Evolutionary conservation across 495 filamentous ascomycete genomes (phyloP), one percentile per base, ranked within the genome.

Genomic region (Astrothelium subdiscretum): DNA sequence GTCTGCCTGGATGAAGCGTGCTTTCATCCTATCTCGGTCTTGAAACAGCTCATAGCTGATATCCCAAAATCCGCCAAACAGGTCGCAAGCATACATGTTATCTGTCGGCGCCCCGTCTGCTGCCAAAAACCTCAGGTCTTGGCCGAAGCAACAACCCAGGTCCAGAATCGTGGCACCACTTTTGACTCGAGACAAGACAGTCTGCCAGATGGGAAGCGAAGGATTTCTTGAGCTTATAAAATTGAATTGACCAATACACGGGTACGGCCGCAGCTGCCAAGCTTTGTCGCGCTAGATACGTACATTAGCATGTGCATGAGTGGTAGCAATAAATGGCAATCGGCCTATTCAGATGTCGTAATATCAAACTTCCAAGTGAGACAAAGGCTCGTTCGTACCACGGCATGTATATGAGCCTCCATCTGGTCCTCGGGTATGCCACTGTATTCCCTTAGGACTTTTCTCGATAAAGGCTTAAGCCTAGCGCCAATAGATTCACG

Each of bases 61-160:
- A 13, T 70, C 58, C 58, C 65, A 71, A n/a, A n/a, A n/a, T 68
- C 77, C 80, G 18, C 73, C 71, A 31, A 66, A 65, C 4, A 73
- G 65, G 35, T 76, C 74, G n/a, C 70, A 13, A 5, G 67, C 74
- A 57, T 64, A 59, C 31, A 75, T 24, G 35, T 69, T 67, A 18
- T 64, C 58, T 1, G 64, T 27, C 2, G 68, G 68, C 1, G 71
- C 71, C 24, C 69, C 72, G 60, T 74, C 69, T 42, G 62, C 61
- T 10, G 68, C 69, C 2, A 76, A 66, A 2, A 63, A 58, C 1
- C 74, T 69, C 10, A 75, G 51, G 24, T 76, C 74, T 58, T 69
- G 64, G 22, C 69, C 74, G 11, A 78, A 59, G 54, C 65, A 74
- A 62, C 73, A 75, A 24, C 75, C 76, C 15, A 75, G 57, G 48